Base-by-base conservation (phyloP, 2,329 filamentous ascomycete genomes). In the Epichloe aotearoae region DNA sequence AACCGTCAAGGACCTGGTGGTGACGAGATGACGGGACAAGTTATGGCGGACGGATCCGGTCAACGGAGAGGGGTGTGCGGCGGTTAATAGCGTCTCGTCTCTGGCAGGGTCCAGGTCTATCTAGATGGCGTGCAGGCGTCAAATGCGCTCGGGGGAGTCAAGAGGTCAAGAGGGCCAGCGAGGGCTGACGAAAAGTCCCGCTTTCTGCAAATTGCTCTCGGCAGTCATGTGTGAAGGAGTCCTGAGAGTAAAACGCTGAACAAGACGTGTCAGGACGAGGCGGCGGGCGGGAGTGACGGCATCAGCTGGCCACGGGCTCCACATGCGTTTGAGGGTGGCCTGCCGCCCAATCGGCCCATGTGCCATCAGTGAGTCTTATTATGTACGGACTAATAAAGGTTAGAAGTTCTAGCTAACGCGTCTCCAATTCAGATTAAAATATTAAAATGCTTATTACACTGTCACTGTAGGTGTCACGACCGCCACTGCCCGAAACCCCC, bases 301-400 rank as follows among this genome's bases (percentile, higher is more conserved):
- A 55, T 57, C 54, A 55, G 54, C 53, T 52, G 54, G 53, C 53
- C 51, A 7, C 51, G 26, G 38, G 39, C 46, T 48, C 46, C 46
- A 48, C 46, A 36, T 12, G 17, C 20, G 5, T 30, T 30, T 30
- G 17, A 23, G 23, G 23, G 23, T 23, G 23, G 41, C 23, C 41
- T 43, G 41, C 20, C 6, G 20, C 3, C 14, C 36, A 23, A 33
- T 30, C 10, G 42, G 11, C 15, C 26, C 26, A 26, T 23, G 23
- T 6, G 23, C 23, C 23, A 23, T 23, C 23, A 23, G 23, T 23
- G 23, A 23, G 6, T 6, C 23, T 23, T 23, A 23, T 23, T 23
- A 2, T 23, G 23, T 23, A 7, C 20, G 20, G 23, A 7, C 23
- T 6, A 23, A 6, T 19, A 19, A 19, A 19, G 19, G 19, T 19